Evolutionary conservation across 1,284 basidiomycete species (phyloP).

Genomic region (Agroathelia rolfsii): DNA sequence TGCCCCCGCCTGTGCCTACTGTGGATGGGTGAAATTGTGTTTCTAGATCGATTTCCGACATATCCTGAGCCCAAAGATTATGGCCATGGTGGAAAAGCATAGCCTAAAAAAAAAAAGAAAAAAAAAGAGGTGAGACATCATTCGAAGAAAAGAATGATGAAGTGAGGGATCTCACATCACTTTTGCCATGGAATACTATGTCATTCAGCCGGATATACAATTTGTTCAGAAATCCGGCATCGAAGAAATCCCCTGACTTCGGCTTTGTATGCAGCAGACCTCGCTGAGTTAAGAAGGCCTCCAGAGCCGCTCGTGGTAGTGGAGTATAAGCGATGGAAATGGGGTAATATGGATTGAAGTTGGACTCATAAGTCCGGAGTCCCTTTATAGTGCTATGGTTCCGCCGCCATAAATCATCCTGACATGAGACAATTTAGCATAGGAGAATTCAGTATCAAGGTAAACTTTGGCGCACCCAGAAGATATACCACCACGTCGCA

Average conservation of each 20-base stretch:
- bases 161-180: conserved; percentile 38
- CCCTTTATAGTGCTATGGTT: conserved; percentile 47
- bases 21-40: conserved; percentile 41
- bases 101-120: conserved; percentile 28
- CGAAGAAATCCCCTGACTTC: conserved; percentile 44
- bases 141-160: conserved; percentile 6
- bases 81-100: conserved; percentile 54
- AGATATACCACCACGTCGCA: conserved; percentile 75
- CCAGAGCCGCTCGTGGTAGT: conserved; percentile 55
- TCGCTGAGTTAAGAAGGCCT: conserved; percentile 54
- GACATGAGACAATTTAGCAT: conserved; percentile 4
- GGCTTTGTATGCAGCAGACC: conserved; percentile 45
- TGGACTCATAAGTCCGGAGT: conserved; percentile 36
- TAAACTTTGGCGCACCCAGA: conserved; percentile 48
- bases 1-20: conserved; percentile 61
- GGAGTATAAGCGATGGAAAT: conserved; percentile 71
- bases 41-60: conserved; percentile 49
- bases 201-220: conserved; percentile 70
- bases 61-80: conserved; percentile 40
- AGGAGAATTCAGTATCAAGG: conserved; percentile 7
- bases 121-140: conserved; percentile 9
- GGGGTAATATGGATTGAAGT: conserved; percentile 69
- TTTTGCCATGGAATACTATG: conserved; percentile 50
- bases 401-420: conserved; percentile 69
- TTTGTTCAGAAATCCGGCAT: conserved; percentile 66